A percentile compares a stretch with the other conserved stretches of the same genome.
phyloP scores from a whole-genome alignment of 2,329 filamentous ascomycete genomes.

The Pseudonectria buxi region DNA sequence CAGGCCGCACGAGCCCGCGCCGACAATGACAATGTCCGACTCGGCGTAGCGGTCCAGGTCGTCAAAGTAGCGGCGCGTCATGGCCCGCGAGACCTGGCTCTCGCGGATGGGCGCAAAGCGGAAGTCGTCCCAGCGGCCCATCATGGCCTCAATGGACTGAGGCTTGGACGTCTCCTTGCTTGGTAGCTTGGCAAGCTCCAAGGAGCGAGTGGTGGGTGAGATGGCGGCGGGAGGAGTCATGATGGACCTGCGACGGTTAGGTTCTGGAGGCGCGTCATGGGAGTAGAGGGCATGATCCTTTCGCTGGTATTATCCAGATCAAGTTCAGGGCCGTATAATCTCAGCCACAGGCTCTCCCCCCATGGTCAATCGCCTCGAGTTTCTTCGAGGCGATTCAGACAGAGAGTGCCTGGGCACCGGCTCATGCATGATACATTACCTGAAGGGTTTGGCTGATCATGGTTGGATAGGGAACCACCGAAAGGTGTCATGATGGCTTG shows the following conservation, averaged over 20 bases:
- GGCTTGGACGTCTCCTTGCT: constrained; percentile 27
- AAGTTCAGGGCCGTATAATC: constrained; percentile 91
- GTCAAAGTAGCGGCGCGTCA: constrained; percentile 88
- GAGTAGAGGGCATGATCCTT: constrained; percentile 86
- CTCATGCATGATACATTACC: constrained; percentile 52
- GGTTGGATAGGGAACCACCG: constrained; percentile 29
- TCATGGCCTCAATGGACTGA: constrained; percentile 37
- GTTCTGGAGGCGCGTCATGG: constrained; percentile 23
- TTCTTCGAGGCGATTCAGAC: background rate
- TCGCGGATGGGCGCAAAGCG: constrained; percentile 82
- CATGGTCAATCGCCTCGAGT: background rate
- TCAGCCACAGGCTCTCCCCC: constrained; percentile 43
- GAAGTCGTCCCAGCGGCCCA: constrained; percentile 75
- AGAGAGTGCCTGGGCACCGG: constrained; percentile 44
- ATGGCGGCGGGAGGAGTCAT: constrained; percentile 78
- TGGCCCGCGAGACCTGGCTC: constrained; percentile 85
- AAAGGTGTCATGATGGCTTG: constrained; percentile 28
- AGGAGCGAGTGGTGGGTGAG: constrained; percentile 47
- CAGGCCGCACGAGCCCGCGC: constrained; percentile 82
- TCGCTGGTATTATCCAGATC: constrained; percentile 99
- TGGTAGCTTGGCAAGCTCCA: constrained; percentile 36
- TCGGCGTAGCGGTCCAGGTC: constrained; percentile 87
- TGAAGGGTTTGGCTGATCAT: constrained; percentile 29
- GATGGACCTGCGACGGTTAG: constrained; percentile 31
- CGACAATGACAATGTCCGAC: constrained; percentile 88